These are phyloP conservation scores for Cryptococcus depauperatus DNA, from an alignment of 1,284 basidiomycete genomes.

Conservation along the genomic window DNA sequence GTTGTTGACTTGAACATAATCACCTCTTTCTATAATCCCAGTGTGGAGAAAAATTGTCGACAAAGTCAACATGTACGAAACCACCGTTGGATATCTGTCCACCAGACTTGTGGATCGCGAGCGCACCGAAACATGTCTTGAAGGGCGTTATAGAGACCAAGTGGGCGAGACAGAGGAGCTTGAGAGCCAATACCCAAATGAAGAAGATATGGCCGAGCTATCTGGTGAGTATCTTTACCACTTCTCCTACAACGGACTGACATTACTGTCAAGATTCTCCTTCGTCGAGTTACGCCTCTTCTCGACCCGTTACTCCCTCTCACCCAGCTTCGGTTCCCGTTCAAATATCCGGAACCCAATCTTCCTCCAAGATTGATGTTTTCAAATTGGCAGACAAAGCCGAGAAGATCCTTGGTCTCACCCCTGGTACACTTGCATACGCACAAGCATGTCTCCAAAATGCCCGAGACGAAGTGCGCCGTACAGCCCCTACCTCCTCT, in stretches of 20 bases:
- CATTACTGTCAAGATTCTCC: conserved; percentile 20
- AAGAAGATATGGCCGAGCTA: conserved; percentile 30
- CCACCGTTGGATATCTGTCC: conserved; percentile 6
- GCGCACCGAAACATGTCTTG: background rate
- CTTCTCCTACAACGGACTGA: background rate
- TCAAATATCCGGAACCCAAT: conserved; percentile 2
- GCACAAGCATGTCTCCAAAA: conserved; percentile 28
- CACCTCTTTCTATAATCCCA: too few species aligned
- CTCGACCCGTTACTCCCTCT: conserved; percentile 27
- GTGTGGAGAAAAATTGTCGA: too few species aligned
- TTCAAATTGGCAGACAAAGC: conserved; percentile 29
- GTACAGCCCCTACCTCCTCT: conserved; percentile 9
- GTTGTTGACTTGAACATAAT: too few species aligned
- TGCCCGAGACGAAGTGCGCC: conserved; percentile 27
- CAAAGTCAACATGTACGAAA: conserved; percentile 5
- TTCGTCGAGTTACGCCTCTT: conserved; percentile 23
- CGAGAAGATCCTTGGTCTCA: conserved; percentile 28
- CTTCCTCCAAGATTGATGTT: conserved; percentile 2
- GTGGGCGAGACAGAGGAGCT: conserved; percentile 2
- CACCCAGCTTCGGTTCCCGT: conserved; percentile 5
- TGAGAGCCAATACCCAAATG: conserved; percentile 55
- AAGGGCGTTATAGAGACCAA: background rate
- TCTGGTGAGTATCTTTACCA: conserved; percentile 27
- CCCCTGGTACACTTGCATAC: conserved; percentile 27
- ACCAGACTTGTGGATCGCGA: conserved; percentile 2